phyloP scores from a whole-genome alignment of 1,139 yeast species.

The Geotrichum candidum region DNA sequence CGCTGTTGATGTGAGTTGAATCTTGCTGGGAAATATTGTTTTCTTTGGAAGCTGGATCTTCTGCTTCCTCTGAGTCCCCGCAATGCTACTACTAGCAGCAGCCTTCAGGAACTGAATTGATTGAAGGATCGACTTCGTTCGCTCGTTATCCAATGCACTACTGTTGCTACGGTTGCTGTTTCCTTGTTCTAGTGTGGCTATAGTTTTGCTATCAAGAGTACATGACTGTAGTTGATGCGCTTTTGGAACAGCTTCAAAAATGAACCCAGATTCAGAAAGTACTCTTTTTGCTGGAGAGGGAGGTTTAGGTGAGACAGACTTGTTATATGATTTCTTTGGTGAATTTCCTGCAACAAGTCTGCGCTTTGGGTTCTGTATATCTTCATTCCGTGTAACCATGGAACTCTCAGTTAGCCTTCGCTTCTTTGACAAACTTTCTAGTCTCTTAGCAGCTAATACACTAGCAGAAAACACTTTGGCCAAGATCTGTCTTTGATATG shows the following conservation, averaged over 20 bases:
- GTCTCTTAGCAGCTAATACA: neutral
- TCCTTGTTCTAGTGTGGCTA: neutral
- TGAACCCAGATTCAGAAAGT: neutral
- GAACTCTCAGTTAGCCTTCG: neutral
- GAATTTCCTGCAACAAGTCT: neutral
- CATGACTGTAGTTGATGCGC: neutral
- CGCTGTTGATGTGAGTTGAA: neutral
- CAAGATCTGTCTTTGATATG: neutral
- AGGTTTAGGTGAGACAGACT: neutral
- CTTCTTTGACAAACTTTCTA: neutral
- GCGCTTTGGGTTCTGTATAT: neutral
- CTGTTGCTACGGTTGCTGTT: neutral
- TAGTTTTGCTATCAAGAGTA: neutral
- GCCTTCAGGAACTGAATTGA: neutral
- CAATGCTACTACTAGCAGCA: neutral
- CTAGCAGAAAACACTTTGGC: neutral
- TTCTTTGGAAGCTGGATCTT: neutral
- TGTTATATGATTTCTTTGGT: neutral
- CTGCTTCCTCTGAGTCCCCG: neutral
- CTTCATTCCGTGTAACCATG: neutral
- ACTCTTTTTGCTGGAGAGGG: neutral
- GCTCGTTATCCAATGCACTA: neutral
- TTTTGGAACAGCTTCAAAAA: neutral
- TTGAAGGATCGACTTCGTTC: neutral
- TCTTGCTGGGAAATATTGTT: neutral